These are phyloP conservation scores for Phytophthora megakarya DNA, from an alignment of 352 stramenopile species.

Conservation along the genomic window DNA sequence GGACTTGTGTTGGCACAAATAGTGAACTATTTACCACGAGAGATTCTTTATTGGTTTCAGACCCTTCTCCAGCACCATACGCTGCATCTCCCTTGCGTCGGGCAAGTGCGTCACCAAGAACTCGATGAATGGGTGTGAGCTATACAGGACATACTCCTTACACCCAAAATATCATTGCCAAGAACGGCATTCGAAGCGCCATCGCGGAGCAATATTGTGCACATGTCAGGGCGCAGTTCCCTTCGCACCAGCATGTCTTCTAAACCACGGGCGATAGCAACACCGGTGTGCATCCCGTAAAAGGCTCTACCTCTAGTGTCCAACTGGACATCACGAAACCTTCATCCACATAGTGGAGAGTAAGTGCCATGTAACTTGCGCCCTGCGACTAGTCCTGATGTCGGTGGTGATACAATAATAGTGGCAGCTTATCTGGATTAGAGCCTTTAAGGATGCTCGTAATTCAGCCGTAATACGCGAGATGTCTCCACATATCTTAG, in stretches of 20 bases:
- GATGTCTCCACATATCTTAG: constrained; percentile 13
- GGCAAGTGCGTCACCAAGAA: neutral
- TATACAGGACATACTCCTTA: neutral
- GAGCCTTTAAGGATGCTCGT: constrained; percentile 6
- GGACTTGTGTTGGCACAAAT: no score
- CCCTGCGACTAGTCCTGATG: constrained; percentile 5
- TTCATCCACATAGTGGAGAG: constrained; percentile 8
- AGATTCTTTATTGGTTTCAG: neutral
- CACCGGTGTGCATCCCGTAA: no score
- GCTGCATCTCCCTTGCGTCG: neutral
- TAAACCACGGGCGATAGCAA: no score
- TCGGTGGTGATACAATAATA: constrained; percentile 18
- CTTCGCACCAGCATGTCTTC: no score
- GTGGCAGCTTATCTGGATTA: neutral
- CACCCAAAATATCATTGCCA: neutral
- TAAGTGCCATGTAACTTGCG: constrained; percentile 12
- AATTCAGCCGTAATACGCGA: neutral
- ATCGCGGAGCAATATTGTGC: neutral
- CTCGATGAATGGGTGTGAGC: neutral
- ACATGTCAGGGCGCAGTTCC: no score
- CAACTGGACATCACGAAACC: neutral
- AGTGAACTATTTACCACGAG: neutral
- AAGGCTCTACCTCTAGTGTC: no score
- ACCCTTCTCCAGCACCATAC: neutral
- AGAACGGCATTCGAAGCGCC: neutral